Evolutionary conservation across 2,329 filamentous ascomycete genomes (phyloP), one percentile per base, ranked within the genome.

Genomic region (Dryadomyces quercus-mongolicae): DNA sequence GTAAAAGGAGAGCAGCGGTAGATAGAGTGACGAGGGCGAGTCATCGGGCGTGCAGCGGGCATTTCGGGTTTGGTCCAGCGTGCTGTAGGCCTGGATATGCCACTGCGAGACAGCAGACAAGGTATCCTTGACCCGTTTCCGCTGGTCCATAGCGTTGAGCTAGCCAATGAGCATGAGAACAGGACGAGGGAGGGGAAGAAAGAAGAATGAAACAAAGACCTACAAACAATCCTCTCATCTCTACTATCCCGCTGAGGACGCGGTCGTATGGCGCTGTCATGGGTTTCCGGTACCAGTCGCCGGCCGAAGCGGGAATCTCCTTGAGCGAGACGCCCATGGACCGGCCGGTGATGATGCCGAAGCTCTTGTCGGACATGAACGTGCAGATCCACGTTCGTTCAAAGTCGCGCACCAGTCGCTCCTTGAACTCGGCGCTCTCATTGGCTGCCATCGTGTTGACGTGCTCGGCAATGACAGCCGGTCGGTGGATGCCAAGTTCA

Each of bases 1-100:
- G 55, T 63, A 61, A 34, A 63, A 62, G 3, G 56, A 57, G 15
- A 62, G 54, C 13, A 62, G 53, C 0, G 59, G 54, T 10, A 62
- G 47, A 8, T 53, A 58, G 6, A 48, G 52, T 21, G 52, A 18
- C 18, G 50, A 52, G n/a, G 52, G 38, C 22, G n/a, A 13, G 16
- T 42, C 20, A 42, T 56, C 54, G 38, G 52, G 54, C 3, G 47
- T 49, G 38, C 58, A 60, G 10, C 58, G 58, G 4, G 48, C 43
- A 42, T 55, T 54, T 47, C 58, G 58, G 5, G 57, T 56, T 54
- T 58, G 55, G 49, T 58, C 58, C 15, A 62, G 53, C 3, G 47
- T 38, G 2, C 54, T 44, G 40, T 59, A 62, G 4, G 54, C 55
- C 22, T 58, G 55, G 5, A 52, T 46, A 45, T 63, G 60, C 61